Conservation (phyloP, 2,329 filamentous ascomycete genomes). For the Metarhizium robertsii region DNA sequence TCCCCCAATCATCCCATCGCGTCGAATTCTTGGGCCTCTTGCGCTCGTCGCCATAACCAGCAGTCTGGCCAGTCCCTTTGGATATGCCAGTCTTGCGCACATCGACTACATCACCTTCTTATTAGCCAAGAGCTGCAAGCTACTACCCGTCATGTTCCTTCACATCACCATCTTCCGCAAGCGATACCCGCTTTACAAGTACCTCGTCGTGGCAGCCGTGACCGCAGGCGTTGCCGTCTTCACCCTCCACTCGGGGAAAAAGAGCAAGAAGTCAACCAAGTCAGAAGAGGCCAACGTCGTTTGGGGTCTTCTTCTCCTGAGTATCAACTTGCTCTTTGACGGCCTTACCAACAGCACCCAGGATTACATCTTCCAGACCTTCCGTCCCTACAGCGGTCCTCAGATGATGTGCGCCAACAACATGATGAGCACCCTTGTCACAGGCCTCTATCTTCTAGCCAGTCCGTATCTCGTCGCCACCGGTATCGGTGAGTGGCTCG, state of each 20-base stretch:
- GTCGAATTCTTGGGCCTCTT: constrained; percentile 66
- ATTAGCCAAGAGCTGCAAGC: constrained; percentile 94
- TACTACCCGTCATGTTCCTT: constrained; percentile 96
- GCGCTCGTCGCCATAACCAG: constrained; percentile 78
- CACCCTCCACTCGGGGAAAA: constrained; percentile 69
- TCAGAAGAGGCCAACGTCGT: constrained; percentile 49
- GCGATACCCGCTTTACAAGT: constrained; percentile 91
- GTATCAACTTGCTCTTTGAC: constrained; percentile 88
- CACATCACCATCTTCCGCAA: constrained; percentile 87
- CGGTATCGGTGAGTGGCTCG: constrained; percentile 52
- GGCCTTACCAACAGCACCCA: constrained; percentile 94
- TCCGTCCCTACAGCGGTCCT: constrained; percentile 74
- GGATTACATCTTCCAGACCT: constrained; percentile 81
- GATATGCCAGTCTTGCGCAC: constrained; percentile 83
- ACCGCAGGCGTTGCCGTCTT: constrained; percentile 91
- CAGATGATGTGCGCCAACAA: constrained; percentile 99
- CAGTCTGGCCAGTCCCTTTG: constrained; percentile 88
- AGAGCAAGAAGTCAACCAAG: constrained; percentile 35
- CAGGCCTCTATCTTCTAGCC: constrained; percentile 63
- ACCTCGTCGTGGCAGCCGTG: constrained; percentile 82
- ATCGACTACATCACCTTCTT: constrained; percentile 98
- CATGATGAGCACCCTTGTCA: constrained; percentile 72
- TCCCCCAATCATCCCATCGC: constrained; percentile 67
- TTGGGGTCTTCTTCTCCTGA: constrained; percentile 76
- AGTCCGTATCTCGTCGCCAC: constrained; percentile 72